phyloP scores from a whole-genome alignment of 805 yeast genomes.

The Metschnikowia cubensis region DNA sequence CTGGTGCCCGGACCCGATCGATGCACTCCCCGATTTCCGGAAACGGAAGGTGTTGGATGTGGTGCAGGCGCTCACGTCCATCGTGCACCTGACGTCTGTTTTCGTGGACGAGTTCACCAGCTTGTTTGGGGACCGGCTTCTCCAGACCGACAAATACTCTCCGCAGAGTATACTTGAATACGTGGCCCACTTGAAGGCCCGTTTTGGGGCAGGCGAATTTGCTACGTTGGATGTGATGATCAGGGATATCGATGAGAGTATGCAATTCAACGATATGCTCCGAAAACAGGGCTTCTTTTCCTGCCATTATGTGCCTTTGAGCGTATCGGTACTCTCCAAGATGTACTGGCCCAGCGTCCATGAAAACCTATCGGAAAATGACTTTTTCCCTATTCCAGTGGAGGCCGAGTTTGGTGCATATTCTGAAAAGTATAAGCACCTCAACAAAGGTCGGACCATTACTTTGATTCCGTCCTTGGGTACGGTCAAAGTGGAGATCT shows the following conservation, averaged over 20 bases:
- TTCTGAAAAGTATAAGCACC: conserved; percentile 35
- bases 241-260: conserved; percentile 60
- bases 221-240: conserved; percentile 81
- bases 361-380: conserved; percentile 24
- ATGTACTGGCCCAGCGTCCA: conserved; percentile 74
- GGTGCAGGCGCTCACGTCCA: conserved; percentile 65
- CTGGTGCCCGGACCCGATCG: conserved; percentile 87
- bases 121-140: conserved; percentile 55
- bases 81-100: conserved; percentile 64
- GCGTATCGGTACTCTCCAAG: conserved; percentile 57
- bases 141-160: conserved; percentile 40
- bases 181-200: conserved; percentile 51
- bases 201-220: conserved; percentile 66
- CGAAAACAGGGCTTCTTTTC: neutral
- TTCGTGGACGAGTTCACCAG: conserved; percentile 63
- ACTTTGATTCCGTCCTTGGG: conserved; percentile 59
- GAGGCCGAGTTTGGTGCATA: conserved; percentile 41
- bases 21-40: conserved; percentile 82
- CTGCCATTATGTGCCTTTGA: neutral
- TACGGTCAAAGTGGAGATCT: conserved; percentile 54
- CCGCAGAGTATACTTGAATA: conserved; percentile 38
- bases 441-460: conserved; percentile 57
- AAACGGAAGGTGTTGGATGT: conserved; percentile 59
- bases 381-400: conserved; percentile 52
- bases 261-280: conserved; percentile 42